Base-by-base conservation (phyloP, 208 protist genomes). In the Acanthamoeba quina region DNA sequence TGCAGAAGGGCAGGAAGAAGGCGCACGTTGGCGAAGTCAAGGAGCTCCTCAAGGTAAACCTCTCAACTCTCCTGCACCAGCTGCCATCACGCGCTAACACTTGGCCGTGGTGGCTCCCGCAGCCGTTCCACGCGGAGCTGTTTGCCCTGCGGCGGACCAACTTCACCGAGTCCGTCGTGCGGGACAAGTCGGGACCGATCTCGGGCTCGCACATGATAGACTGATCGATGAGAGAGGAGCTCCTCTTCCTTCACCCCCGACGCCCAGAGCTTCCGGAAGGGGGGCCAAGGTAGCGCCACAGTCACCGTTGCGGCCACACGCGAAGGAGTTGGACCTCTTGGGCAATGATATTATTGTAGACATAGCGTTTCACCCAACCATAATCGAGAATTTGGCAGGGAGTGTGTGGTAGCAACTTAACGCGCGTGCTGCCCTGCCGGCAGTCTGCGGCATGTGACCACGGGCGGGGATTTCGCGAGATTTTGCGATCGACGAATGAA, bases 141-240 rank as follows among this genome's bases (percentile, higher is more conserved):
- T 94, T 90, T 78, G 93, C 93, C 7, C 56, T 94, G 54, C 90
- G 72, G 41, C 37, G 24, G 54, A 89, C 54, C 47, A 94, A 95
- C 44, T 95, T 96, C 60, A 96, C 56, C 7, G 95, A 95, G 41
- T 13, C 17, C 11, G 60, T 68, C 0, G 72, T 96, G 15, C 82
- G 94, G 37, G 95, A 95, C 56, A 94, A 74, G 60, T 52, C 89
- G 26, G 60, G 29, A 31, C 95, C 95, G 41, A 37, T 95, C 34
- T 95, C 93, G 64, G 95, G 95, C 56, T 93, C 76, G 9, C 95
- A 96, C 37, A 90, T 96, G n/a, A 94, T 96, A 86, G 95, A 95
- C 91, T 96, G 58, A 64, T 41, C 0, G 34, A 0, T 37, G 34
- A 0, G 2, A 37, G 34, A 37, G 34, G 2, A n/a, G n/a, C n/a